phyloP scores from a whole-genome alignment of 805 yeast genomes.

The Metahyphopichia silvanorum region DNA sequence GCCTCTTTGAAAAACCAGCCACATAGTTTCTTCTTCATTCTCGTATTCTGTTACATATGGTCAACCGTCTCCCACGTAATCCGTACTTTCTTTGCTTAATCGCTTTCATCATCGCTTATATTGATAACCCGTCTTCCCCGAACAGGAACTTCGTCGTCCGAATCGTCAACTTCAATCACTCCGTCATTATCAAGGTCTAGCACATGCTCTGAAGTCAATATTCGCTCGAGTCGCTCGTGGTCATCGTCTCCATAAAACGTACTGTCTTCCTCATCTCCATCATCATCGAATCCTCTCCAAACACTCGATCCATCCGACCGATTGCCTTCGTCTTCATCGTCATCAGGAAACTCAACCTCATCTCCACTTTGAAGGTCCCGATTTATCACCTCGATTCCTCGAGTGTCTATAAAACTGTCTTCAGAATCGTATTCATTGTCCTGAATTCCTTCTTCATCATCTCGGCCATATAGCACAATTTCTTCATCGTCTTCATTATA shows the following conservation, averaged over 20 bases:
- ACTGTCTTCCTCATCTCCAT: slow-evolving; percentile 1
- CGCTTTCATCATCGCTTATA: no score
- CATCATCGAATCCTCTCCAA: slow-evolving; percentile 17
- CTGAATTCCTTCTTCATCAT: slow-evolving; percentile 9
- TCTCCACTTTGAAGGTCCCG: slow-evolving; percentile 9
- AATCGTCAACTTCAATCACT: not conserved
- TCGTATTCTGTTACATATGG: no score
- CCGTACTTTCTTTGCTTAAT: no score
- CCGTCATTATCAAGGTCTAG: not conserved
- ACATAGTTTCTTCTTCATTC: no score
- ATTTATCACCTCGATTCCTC: slow-evolving; percentile 19
- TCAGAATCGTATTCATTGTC: slow-evolving; percentile 23
- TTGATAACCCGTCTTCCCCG: not conserved
- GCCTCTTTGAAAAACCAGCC: no score
- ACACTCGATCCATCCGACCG: slow-evolving; percentile 6
- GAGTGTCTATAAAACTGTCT: slow-evolving; percentile 31
- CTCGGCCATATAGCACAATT: slow-evolving; percentile 9
- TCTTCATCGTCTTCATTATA: slow-evolving; percentile 33
- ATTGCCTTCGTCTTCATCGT: slow-evolving; percentile 4
- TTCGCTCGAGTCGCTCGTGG: not conserved
- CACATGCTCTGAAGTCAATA: not conserved
- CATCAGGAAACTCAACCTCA: no score
- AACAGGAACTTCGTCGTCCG: slow-evolving; percentile 2
- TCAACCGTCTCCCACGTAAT: no score
- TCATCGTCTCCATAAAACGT: no score